Evolutionary conservation across 805 yeast species (phyloP).

Genomic region (Dipodascopsis tothii): DNA sequence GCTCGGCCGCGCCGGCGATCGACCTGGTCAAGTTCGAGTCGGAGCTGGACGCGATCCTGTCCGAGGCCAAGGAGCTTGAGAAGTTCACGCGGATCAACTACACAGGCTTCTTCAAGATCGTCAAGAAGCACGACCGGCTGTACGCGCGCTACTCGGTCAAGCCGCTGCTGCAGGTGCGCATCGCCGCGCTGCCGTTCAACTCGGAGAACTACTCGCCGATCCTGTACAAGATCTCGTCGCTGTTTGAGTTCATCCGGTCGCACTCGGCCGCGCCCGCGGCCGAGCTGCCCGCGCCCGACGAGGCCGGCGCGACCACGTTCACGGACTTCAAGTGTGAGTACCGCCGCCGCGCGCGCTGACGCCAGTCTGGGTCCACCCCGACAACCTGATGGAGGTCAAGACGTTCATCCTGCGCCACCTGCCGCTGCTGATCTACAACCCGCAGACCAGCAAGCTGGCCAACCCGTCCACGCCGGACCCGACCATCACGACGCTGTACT

Average conservation of each 20-base stretch:
- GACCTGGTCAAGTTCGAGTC: constrained; percentile 57
- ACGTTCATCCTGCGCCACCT: constrained; percentile 88
- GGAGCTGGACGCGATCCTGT: constrained; percentile 64
- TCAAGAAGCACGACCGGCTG: constrained; percentile 89
- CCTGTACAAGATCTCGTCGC: constrained; percentile 63
- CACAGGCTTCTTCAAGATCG: constrained; percentile 91
- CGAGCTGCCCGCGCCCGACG: constrained; percentile 8
- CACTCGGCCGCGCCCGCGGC: constrained; percentile 39
- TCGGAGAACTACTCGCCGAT: constrained; percentile 92
- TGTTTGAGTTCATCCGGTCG: constrained; percentile 76
- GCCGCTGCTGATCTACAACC: constrained; percentile 77
- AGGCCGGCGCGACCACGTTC: constrained; percentile 24
- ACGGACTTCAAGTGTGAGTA: constrained; percentile 30
- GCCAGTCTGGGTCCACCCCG: constrained; percentile 98
- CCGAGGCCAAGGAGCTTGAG: constrained; percentile 76
- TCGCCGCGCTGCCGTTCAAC: constrained; percentile 83
- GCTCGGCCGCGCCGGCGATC: constrained; percentile 1
- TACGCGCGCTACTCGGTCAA: constrained; percentile 84
- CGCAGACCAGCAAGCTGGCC: constrained; percentile 37
- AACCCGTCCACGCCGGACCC: constrained; percentile 49
- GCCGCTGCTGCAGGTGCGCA: constrained; percentile 79
- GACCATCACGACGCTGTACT: constrained; percentile 74
- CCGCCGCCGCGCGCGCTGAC: constrained; percentile 50
- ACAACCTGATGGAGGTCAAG: constrained; percentile 92
- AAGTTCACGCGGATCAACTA: constrained; percentile 85